Evolutionary conservation across 2,329 filamentous ascomycete species (phyloP).

Genomic region (Zalaria sp.): DNA sequence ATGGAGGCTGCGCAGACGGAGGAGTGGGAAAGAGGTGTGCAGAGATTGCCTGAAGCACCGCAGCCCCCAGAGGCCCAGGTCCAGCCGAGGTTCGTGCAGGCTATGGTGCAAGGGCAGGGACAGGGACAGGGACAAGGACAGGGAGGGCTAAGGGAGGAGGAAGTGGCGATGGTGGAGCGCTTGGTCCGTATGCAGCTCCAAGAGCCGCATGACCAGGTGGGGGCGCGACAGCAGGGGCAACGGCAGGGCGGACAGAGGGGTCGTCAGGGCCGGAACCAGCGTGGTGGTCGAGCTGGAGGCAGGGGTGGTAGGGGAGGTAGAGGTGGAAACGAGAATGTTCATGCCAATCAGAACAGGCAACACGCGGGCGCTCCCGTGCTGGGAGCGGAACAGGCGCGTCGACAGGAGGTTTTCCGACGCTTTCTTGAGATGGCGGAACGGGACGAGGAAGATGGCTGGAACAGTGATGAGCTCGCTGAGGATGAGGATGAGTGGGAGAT

Average conservation of each 20-base stretch:
- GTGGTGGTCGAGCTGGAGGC: background rate
- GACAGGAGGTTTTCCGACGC: slow-evolving; percentile 28
- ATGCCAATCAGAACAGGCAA: background rate
- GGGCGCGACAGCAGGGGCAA: background rate
- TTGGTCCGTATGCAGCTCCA: background rate
- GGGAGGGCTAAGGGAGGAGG: no score
- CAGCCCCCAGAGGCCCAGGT: slow-evolving; percentile 10
- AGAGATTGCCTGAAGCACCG: background rate
- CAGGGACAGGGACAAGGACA: no score
- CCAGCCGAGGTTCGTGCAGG: slow-evolving; percentile 1
- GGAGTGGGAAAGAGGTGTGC: slow-evolving; percentile 7
- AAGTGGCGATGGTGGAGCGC: no score
- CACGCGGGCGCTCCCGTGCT: slow-evolving; percentile 6
- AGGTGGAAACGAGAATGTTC: background rate
- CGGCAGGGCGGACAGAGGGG: no score
- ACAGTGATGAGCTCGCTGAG: slow-evolving; percentile 41
- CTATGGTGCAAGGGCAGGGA: background rate
- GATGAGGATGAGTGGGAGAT: slow-evolving; percentile 10
- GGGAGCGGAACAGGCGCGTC: slow-evolving; percentile 11
- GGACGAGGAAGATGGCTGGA: slow-evolving; percentile 45
- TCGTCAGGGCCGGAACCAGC: background rate
- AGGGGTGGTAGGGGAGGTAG: slow-evolving; percentile 1
- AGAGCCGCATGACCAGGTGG: background rate
- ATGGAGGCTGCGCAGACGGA: slow-evolving; percentile 27
- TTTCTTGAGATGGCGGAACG: slow-evolving; percentile 38